Percentiles rank a stretch among this genome's conserved stretches.
phyloP scores from a whole-genome alignment of 192 early-diverging fungal species.

The Coemansia sp. region DNA sequence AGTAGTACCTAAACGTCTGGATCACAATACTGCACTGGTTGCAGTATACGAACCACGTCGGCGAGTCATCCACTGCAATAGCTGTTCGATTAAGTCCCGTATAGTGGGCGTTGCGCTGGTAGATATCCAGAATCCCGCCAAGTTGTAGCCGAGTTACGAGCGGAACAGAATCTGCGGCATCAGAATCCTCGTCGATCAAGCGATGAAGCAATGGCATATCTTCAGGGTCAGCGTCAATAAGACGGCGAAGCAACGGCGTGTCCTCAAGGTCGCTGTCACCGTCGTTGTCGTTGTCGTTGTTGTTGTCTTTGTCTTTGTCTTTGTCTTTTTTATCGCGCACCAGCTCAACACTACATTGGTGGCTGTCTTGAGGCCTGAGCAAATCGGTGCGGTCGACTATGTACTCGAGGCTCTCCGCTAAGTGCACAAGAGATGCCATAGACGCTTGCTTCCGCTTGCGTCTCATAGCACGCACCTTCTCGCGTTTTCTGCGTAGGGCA shows the following conservation, averaged over 20 bases:
- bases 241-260: constrained; percentile 28
- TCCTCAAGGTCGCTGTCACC: too few relatives aligned
- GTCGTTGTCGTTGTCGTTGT: background rate
- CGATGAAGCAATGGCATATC: constrained; percentile 2
- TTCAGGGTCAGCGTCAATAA: background rate
- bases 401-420: constrained; percentile 52
- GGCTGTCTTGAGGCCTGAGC: background rate
- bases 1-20: constrained; percentile 80
- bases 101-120: constrained; percentile 1
- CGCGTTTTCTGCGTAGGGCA: constrained; percentile 28
- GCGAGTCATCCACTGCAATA: constrained; percentile 37
- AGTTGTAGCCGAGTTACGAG: constrained; percentile 27
- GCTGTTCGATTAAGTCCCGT: background rate
- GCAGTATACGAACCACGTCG: constrained; percentile 70
- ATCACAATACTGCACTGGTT: constrained; percentile 79
- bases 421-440: constrained; percentile 30
- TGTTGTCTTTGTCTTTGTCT: background rate
- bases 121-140: constrained; percentile 16
- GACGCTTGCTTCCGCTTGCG: constrained; percentile 21
- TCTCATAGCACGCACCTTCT: constrained; percentile 25
- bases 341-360: too few relatives aligned
- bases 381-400: constrained; percentile 24
- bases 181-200: constrained; percentile 9
- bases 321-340: background rate
- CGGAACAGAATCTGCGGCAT: constrained; percentile 42